Base-by-base conservation (phyloP, 2,329 filamentous ascomycete genomes). In the Monosporascus sp. region DNA sequence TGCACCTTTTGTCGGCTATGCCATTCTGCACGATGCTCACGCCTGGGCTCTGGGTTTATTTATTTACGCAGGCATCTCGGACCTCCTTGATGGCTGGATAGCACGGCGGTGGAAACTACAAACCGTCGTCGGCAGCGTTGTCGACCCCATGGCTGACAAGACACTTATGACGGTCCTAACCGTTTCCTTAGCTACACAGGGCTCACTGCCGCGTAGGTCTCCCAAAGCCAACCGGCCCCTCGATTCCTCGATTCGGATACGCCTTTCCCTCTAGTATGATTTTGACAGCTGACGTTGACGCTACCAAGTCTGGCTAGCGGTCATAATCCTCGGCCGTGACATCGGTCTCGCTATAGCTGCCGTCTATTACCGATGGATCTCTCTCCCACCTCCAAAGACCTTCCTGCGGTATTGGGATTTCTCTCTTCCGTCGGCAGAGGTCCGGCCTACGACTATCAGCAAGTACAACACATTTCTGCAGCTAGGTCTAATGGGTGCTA, bases 111-210 rank as follows among this genome's bases (percentile, higher is more conserved):
- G 88, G 84, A 87, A 93, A 49, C 80, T 90, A 53, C 88, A 94
- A 70, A 97, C 94, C 0, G 93, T 99, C 1, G 90, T 97, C 9
- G 94, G 94, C 51, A 95, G 90, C 51, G 84, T 99, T 31, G 90
- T 99, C 57, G 92, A 96, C 65, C 94, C 94, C 6, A 94, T 97
- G 88, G 94, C 94, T 3, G 94, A 99, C 72, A 99, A 99, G 75
- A 82, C 84, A 8, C 80, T 99, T 58, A 97, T 99, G 94, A 97
- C 93, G 0, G 84, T 96, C 53, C 72, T 96, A 63, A 95, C 93
- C 1, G 85, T 93, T 14, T 91, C 89, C 59, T 74, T 97, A 45
- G 91, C 92, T 4, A 78, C 88, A 57, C 91, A 96, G 63, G 91
- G 90, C 3, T 81, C 84, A 15, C 77, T 99, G 49, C 91, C 93